Conservation (phyloP, 495 filamentous ascomycete genomes). For the Sabuloglossum arenarium region DNA sequence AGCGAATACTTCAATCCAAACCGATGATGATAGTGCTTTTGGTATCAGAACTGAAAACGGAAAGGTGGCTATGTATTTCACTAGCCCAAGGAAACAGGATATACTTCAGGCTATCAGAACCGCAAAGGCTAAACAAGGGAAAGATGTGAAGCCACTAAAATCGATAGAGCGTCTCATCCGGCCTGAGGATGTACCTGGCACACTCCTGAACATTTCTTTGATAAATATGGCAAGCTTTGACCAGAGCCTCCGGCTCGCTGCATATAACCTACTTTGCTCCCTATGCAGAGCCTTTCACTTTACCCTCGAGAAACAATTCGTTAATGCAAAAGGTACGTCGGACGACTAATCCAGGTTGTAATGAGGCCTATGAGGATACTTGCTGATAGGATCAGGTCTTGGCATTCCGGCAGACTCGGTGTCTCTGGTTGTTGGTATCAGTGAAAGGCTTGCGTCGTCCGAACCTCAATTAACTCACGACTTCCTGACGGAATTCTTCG, state of each 20-base stretch:
- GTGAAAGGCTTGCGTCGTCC: conserved; percentile 33
- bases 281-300: conserved; percentile 45
- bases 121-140: conserved; percentile 36
- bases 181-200: conserved; percentile 47
- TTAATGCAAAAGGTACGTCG: conserved; percentile 31
- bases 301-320: conserved; percentile 31
- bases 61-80: conserved; percentile 46
- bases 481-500: conserved; percentile 46
- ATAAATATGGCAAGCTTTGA: conserved; percentile 39
- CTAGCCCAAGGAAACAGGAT: conserved; percentile 35
- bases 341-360: neutral
- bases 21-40: conserved; percentile 45
- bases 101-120: conserved; percentile 36
- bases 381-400: conserved; percentile 7
- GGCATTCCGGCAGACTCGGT: conserved; percentile 36
- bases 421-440: conserved; percentile 40
- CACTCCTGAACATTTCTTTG: conserved; percentile 39
- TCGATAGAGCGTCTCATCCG: conserved; percentile 36
- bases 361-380: neutral
- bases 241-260: conserved; percentile 31
- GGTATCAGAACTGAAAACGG: conserved; percentile 43
- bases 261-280: conserved; percentile 41
- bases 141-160: conserved; percentile 33
- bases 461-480: conserved; percentile 45
- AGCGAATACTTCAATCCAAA: conserved; percentile 35